phyloP scores from a whole-genome alignment of 2,329 filamentous ascomycete species.

The Neonectria hederae region DNA sequence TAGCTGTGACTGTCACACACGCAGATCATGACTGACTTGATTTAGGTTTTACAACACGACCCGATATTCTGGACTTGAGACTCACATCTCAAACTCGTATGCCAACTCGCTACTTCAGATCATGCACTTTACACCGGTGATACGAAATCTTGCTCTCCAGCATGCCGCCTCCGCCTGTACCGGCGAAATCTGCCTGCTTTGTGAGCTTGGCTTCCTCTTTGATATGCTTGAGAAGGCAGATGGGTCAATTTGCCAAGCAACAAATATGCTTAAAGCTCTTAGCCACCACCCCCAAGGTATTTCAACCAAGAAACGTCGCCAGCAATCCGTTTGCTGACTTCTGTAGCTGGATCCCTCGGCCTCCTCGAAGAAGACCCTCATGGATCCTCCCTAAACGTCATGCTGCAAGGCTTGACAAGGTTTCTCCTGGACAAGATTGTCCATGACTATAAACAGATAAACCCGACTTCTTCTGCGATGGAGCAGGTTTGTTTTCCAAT shows the following conservation, averaged over 20 bases:
- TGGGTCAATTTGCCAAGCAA: conserved; percentile 94
- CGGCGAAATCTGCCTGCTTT: conserved; percentile 85
- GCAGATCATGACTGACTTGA: conserved; percentile 28
- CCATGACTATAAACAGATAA: conserved; percentile 77
- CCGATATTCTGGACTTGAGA: conserved; percentile 89
- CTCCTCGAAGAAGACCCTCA: conserved; percentile 86
- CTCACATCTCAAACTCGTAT: conserved; percentile 96
- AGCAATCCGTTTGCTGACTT: conserved; percentile 32
- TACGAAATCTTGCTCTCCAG: conserved; percentile 87
- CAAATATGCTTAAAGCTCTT: conserved; percentile 91
- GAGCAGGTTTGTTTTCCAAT: conserved; percentile 65
- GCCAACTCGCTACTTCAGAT: conserved; percentile 92
- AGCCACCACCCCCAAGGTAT: conserved; percentile 80
- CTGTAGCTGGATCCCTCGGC: conserved; percentile 73
- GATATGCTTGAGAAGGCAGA: conserved; percentile 98
- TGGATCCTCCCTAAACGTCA: conserved; percentile 76
- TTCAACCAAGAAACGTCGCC: conserved; percentile 24
- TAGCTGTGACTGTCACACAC: conserved; percentile 1
- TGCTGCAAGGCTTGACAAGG: conserved; percentile 86
- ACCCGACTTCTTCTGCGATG: conserved; percentile 69
- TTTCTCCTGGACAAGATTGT: conserved; percentile 87
- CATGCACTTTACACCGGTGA: conserved; percentile 86
- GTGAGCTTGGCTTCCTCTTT: conserved; percentile 93
- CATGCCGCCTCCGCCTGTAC: conserved; percentile 89
- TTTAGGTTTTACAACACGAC: conserved; percentile 93